A percentile compares a stretch with the other conserved stretches of the same genome.
phyloP scores from a whole-genome alignment of 352 stramenopile species.

The Globisporangium sylvaticum region DNA sequence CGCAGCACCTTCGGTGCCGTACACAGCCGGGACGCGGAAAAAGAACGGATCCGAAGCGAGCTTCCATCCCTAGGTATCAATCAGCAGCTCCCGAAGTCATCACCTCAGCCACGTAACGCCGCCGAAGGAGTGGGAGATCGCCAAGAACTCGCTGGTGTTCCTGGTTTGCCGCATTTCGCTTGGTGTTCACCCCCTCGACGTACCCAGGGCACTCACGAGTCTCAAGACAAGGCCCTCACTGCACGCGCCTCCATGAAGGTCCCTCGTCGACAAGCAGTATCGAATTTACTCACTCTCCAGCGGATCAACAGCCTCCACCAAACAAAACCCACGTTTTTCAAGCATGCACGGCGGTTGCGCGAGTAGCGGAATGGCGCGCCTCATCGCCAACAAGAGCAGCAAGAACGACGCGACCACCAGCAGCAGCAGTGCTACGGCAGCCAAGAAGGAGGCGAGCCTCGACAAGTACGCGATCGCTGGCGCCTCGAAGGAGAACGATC shows the following conservation, averaged over 20 bases:
- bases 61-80: background rate
- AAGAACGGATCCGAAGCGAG: background rate
- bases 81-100: background rate
- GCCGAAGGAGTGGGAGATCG: background rate
- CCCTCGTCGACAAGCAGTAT: background rate
- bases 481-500: conserved; percentile 3
- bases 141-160: background rate
- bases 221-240: background rate
- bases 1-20: conserved; percentile 3
- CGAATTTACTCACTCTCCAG: background rate
- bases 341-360: conserved; percentile 8
- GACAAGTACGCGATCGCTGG: conserved; percentile 8
- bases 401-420: background rate
- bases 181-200: background rate
- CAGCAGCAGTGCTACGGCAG: too few species aligned
- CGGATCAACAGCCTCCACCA: background rate
- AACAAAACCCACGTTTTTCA: background rate
- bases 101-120: background rate
- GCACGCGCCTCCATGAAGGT: background rate
- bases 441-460: background rate
- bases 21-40: background rate
- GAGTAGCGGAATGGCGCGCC: conserved; percentile 8
- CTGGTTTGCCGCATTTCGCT: background rate
- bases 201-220: background rate
- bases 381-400: conserved; percentile 9